A percentile compares a stretch with the other conserved stretches of the same genome.
Conservation (phyloP, 345 rosid species). For the Ailanthus altissimus region DNA sequence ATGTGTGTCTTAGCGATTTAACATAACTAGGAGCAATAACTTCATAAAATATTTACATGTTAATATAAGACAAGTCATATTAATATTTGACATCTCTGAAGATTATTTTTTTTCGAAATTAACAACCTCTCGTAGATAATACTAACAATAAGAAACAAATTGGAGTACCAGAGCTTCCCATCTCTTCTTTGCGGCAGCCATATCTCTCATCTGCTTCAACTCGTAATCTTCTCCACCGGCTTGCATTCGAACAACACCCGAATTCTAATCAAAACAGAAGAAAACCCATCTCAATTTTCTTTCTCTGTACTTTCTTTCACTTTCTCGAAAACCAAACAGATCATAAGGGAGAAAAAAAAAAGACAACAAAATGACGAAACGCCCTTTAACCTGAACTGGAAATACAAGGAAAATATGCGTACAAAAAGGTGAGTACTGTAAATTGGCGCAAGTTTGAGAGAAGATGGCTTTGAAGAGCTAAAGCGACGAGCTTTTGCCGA, state of each 20-base stretch:
- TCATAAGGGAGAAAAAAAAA: background rate
- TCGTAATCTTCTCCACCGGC: slow-evolving; percentile 71
- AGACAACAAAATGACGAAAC: background rate
- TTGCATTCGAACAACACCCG: slow-evolving; percentile 52
- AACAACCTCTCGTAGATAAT: background rate
- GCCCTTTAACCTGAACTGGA: slow-evolving; percentile 12
- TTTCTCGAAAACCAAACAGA: no score
- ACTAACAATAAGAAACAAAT: background rate
- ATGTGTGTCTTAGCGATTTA: slow-evolving; percentile 5
- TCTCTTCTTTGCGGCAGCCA: slow-evolving; percentile 93
- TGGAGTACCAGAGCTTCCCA: slow-evolving; percentile 81
- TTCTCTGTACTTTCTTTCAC: background rate
- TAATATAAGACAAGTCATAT: background rate
- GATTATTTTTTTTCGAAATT: no score
- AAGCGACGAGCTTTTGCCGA: slow-evolving; percentile 22
- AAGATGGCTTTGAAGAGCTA: slow-evolving; percentile 23
- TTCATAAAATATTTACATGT: no score
- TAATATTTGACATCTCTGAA: background rate
- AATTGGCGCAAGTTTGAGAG: slow-evolving; percentile 24
- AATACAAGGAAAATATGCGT: slow-evolving; percentile 20
- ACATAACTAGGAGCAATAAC: no score
- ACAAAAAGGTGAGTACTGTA: slow-evolving; percentile 25
- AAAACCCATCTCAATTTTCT: slow-evolving; percentile 6
- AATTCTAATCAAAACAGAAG: slow-evolving; percentile 32
- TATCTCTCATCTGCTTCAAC: slow-evolving; percentile 84